Conservation (phyloP, 2,329 filamentous ascomycete species). For the Venturia effusa region DNA sequence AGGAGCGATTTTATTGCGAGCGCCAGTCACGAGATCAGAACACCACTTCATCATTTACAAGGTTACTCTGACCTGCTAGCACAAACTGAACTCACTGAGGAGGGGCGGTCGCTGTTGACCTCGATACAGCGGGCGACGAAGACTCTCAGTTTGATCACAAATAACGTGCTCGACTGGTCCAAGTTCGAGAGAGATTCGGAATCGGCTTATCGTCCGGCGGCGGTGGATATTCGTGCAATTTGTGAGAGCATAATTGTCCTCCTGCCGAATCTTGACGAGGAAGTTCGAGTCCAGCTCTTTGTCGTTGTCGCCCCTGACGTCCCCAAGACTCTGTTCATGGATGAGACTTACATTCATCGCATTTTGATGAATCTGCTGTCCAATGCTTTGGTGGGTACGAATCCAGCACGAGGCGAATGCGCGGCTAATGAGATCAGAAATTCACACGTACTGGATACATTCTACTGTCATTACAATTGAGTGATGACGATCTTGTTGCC, state of each 20-base stretch:
- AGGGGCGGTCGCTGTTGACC: conserved; percentile 21
- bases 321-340: conserved; percentile 22
- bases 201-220: conserved; percentile 20
- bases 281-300: conserved; percentile 22
- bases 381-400: conserved; percentile 17
- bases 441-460: conserved; percentile 10
- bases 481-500: conserved; percentile 6
- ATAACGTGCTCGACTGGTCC: conserved; percentile 28
- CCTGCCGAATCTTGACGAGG: conserved; percentile 24
- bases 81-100: conserved; percentile 21
- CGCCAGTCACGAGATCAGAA: conserved; percentile 27
- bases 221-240: conserved; percentile 22
- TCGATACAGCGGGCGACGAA: conserved; percentile 26
- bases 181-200: conserved; percentile 24
- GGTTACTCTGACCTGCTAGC: conserved; percentile 26
- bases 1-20: conserved; percentile 25
- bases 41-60: conserved; percentile 26
- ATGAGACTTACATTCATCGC: conserved; percentile 25
- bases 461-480: neutral
- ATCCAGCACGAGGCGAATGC: neutral
- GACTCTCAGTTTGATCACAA: conserved; percentile 26
- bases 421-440: neutral
- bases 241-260: conserved; percentile 24
- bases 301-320: conserved; percentile 23
- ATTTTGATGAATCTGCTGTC: conserved; percentile 28